These are phyloP conservation scores for Mytilinidion resinicola DNA, from an alignment of 495 filamentous ascomycete species.

Conservation along the genomic window DNA sequence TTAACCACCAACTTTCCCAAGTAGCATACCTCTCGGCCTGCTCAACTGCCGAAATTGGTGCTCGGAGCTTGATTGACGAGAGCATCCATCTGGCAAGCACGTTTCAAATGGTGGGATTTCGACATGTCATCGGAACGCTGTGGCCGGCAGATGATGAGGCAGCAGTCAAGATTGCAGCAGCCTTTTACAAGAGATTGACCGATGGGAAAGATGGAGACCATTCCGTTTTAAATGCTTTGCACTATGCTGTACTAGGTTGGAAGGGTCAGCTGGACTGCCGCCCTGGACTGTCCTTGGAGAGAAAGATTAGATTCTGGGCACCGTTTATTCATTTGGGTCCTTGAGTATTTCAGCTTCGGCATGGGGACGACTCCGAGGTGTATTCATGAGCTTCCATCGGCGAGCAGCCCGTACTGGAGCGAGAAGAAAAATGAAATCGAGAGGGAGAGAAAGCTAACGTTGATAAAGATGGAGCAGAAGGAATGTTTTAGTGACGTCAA, in stretches of 20 bases:
- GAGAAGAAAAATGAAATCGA: no score
- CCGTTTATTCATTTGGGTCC: neutral
- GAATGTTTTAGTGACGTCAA: no score
- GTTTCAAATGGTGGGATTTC: constrained; percentile 36
- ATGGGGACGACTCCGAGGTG: no score
- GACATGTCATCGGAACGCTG: constrained; percentile 30
- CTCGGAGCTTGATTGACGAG: constrained; percentile 28
- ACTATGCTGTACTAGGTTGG: neutral
- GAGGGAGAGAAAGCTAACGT: no score
- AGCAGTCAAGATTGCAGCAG: constrained; percentile 11
- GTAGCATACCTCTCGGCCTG: constrained; percentile 37
- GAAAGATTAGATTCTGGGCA: no score
- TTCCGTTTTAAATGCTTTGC: neutral
- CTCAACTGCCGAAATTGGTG: constrained; percentile 19
- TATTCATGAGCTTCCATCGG: no score
- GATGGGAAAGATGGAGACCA: neutral
- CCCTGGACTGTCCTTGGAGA: no score
- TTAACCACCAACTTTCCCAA: neutral
- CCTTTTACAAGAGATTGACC: constrained; percentile 13
- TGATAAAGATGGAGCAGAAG: no score
- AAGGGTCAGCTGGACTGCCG: neutral
- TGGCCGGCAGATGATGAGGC: constrained; percentile 24
- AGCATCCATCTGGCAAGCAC: constrained; percentile 32
- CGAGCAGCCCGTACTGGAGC: no score
- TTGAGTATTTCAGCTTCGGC: no score